Evolutionary conservation across 176 grass and related monocot genomes (phyloP).

Genomic region (Miscanthus lutarioriparius): DNA sequence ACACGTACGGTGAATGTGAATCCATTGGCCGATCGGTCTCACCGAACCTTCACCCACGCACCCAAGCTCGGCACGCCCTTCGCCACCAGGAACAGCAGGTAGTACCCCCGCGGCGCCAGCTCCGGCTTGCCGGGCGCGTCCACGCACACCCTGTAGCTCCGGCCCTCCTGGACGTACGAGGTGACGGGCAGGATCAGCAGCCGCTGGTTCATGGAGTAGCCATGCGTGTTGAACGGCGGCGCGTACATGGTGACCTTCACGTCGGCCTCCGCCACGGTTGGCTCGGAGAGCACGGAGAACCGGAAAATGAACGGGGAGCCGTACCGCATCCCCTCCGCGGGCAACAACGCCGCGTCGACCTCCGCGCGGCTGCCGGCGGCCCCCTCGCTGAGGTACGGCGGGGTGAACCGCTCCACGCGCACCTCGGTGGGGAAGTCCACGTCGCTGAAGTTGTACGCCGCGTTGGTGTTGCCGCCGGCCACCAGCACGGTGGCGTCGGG

Average conservation of each 20-base stretch:
- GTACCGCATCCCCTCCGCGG: conserved; percentile 52
- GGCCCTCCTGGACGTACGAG: conserved; percentile 19
- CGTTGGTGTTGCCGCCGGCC: conserved; percentile 81
- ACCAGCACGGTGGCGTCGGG: conserved; percentile 86
- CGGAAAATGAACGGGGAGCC: conserved; percentile 42
- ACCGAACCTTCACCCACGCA: conserved; percentile 58
- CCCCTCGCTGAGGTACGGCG: conserved; percentile 61
- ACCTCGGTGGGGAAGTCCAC: conserved; percentile 80
- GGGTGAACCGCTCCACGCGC: conserved; percentile 69
- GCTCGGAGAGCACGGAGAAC: conserved; percentile 27
- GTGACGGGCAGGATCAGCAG: conserved; percentile 59
- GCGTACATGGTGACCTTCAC: conserved; percentile 82
- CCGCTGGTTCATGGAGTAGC: conserved; percentile 85
- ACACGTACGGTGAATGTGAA: not conserved
- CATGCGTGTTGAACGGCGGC: conserved; percentile 85
- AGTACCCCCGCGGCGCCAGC: conserved; percentile 73
- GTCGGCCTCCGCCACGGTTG: conserved; percentile 4
- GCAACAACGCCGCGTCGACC: conserved; percentile 38
- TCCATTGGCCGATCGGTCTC: not conserved
- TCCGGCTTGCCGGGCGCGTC: conserved; percentile 47
- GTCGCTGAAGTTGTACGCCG: conserved; percentile 64
- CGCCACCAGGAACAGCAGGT: conserved; percentile 59
- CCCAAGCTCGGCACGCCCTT: conserved; percentile 60
- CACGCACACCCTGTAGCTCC: conserved; percentile 33
- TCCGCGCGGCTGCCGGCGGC: conserved; percentile 24